Evolutionary conservation across 306 rosid species (phyloP).

Genomic region (Glycyrrhiza uralensis): DNA sequence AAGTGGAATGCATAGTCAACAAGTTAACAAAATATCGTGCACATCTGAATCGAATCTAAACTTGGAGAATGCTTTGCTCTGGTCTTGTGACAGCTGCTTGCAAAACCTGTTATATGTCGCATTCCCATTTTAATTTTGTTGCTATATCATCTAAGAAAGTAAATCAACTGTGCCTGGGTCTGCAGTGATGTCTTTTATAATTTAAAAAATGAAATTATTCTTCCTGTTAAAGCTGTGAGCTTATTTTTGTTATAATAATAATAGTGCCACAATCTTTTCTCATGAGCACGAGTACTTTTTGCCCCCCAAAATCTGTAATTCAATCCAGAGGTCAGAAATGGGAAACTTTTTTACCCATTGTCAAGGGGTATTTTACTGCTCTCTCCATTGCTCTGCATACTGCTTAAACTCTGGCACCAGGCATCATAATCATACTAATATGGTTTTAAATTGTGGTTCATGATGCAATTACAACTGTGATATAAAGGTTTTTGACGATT

Average conservation of each 20-base stretch:
- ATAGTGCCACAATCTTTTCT: neutral
- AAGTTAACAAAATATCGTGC: neutral
- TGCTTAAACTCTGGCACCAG: neutral
- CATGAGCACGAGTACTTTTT: neutral
- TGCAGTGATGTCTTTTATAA: neutral
- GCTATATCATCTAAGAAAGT: neutral
- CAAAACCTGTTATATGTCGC: constrained; percentile 23
- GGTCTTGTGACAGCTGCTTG: constrained; percentile 29
- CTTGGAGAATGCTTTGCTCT: neutral
- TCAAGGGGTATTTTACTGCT: no score
- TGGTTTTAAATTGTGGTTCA: no score
- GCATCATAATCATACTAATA: neutral
- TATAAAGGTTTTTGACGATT: no score
- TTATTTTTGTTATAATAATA: neutral
- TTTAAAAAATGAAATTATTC: no score
- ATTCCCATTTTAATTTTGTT: neutral
- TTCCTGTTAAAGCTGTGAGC: no score
- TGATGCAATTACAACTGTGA: no score
- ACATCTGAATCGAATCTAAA: neutral
- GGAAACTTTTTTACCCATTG: no score
- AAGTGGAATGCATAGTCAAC: neutral
- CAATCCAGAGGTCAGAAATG: neutral
- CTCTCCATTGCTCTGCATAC: neutral
- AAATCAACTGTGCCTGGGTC: neutral
- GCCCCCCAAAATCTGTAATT: neutral